Evolutionary conservation across 208 protist genomes (phyloP).

Genomic region (Leishmania mexicana): DNA sequence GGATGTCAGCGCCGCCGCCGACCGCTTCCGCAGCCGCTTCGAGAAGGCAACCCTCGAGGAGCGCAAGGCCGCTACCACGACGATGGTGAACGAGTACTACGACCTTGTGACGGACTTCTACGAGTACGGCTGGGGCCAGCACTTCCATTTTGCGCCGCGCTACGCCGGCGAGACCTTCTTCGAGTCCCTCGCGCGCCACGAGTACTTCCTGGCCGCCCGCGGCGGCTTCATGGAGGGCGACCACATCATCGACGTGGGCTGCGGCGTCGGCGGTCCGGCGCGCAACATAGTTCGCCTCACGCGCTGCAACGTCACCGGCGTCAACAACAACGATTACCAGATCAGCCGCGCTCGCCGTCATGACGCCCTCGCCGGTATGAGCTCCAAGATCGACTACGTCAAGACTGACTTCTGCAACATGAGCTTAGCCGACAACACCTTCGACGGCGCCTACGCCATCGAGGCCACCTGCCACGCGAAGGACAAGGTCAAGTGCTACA

Average conservation of each 20-base stretch:
- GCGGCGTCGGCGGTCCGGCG: constrained; percentile 96
- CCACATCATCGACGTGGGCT: constrained; percentile 93
- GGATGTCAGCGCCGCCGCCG: constrained; percentile 65
- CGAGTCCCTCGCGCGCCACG: constrained; percentile 94
- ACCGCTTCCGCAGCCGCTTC: constrained; percentile 85
- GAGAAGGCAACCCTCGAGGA: constrained; percentile 63
- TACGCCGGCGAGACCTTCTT: constrained; percentile 89
- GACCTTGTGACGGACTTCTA: constrained; percentile 98
- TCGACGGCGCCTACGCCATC: constrained; percentile 96
- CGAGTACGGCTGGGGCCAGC: constrained; percentile 97
- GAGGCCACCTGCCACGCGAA: constrained; percentile 98
- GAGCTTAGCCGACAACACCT: constrained; percentile 86
- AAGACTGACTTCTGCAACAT: constrained; percentile 96
- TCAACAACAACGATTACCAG: constrained; percentile 99
- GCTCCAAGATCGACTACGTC: constrained; percentile 77
- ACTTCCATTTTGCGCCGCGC: constrained; percentile 95
- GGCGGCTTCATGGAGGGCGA: constrained; percentile 87
- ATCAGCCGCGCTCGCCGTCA: constrained; percentile 86
- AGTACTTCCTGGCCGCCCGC: constrained; percentile 93
- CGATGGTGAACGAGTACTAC: constrained; percentile 96
- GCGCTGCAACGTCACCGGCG: constrained; percentile 92
- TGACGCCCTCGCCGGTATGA: constrained; percentile 69
- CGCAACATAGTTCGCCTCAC: constrained; percentile 96
- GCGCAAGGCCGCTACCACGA: constrained; percentile 71
- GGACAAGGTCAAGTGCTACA: constrained; percentile 92